Percentiles rank a stretch among this genome's conserved stretches.
These are phyloP conservation scores for Calendula officinalis DNA, from an alignment of 129 eudicot genomes.

Conservation along the genomic window DNA sequence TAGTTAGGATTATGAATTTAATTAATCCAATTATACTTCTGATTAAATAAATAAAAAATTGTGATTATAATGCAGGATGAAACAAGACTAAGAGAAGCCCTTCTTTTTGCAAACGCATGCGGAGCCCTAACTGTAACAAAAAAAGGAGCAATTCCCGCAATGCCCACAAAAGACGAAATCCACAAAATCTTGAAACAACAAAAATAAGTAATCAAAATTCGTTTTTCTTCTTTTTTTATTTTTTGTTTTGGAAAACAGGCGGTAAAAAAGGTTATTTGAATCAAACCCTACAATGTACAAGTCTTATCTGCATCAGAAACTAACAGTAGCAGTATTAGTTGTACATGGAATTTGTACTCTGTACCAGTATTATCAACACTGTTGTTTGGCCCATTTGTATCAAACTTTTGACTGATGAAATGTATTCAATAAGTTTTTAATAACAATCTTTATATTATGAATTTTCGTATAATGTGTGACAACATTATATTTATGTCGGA, in stretches of 20 bases:
- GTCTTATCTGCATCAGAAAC: slow-evolving; percentile 9
- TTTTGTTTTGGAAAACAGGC: slow-evolving; percentile 3
- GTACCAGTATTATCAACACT: slow-evolving; percentile 2
- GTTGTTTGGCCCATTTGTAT: slow-evolving; percentile 8
- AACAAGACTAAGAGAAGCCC: slow-evolving; percentile 64
- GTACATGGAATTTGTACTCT: slow-evolving; percentile 13
- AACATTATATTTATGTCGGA: background rate
- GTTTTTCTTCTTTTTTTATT: slow-evolving; percentile 5
- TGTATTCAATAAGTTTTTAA: background rate
- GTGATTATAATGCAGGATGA: slow-evolving; percentile 57
- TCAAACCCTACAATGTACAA: slow-evolving; percentile 13
- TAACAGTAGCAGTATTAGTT: slow-evolving; percentile 2
- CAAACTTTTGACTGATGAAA: background rate
- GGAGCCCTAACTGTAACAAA: slow-evolving; percentile 79
- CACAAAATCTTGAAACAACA: slow-evolving; percentile 36
- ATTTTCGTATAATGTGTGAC: background rate
- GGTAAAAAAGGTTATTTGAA: slow-evolving; percentile 8
- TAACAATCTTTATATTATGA: background rate
- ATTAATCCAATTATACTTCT: background rate
- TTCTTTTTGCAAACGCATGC: slow-evolving; percentile 81
- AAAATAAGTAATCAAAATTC: slow-evolving; percentile 2
- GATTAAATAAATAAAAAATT: background rate
- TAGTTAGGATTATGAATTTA: too few relatives aligned
- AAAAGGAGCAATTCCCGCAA: slow-evolving; percentile 84
- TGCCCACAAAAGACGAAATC: slow-evolving; percentile 76